A percentile compares a stretch with the other conserved stretches of the same genome.
Evolutionary conservation across 2,329 filamentous ascomycete species (phyloP).

Genomic region (Lizonia empirigonia): DNA sequence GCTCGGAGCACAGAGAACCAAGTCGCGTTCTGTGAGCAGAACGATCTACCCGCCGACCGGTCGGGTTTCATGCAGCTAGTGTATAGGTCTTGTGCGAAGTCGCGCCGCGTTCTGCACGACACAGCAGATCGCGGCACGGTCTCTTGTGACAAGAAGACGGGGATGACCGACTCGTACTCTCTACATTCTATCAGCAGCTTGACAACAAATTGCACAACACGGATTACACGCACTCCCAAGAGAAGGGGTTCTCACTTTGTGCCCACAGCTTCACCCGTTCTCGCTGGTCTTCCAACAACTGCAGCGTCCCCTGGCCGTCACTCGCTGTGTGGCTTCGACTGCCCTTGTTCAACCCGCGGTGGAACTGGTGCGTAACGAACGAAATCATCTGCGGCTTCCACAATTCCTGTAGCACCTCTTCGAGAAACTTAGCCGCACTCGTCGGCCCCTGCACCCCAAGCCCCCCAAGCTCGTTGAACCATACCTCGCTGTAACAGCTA

Average conservation of each 20-base stretch:
- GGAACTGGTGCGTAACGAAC: not conserved
- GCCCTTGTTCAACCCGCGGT: not conserved
- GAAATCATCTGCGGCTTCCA: not conserved
- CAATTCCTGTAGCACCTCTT: not conserved
- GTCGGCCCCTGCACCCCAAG: not conserved
- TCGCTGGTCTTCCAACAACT: not conserved
- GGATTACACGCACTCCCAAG: not conserved
- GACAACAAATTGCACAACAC: not conserved
- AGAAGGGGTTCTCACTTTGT: not conserved
- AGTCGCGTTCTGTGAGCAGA: conserved; percentile 5
- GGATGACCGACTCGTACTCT: not conserved
- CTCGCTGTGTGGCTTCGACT: not conserved
- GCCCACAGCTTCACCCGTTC: not conserved
- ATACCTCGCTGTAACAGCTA: conserved; percentile 6
- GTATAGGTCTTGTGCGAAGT: conserved; percentile 3
- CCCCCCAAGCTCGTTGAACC: not conserved
- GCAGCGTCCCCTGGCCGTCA: not conserved
- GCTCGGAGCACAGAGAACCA: not conserved
- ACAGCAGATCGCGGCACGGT: not conserved
- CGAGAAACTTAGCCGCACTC: not conserved
- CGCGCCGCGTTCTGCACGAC: not conserved
- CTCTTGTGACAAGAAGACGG: not conserved
- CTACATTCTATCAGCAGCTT: conserved; percentile 1
- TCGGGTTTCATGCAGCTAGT: conserved; percentile 1
- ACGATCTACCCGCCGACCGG: conserved; percentile 7